Base-by-base conservation (phyloP, 495 filamentous ascomycete species). In the Aeminium ludgeri region DNA sequence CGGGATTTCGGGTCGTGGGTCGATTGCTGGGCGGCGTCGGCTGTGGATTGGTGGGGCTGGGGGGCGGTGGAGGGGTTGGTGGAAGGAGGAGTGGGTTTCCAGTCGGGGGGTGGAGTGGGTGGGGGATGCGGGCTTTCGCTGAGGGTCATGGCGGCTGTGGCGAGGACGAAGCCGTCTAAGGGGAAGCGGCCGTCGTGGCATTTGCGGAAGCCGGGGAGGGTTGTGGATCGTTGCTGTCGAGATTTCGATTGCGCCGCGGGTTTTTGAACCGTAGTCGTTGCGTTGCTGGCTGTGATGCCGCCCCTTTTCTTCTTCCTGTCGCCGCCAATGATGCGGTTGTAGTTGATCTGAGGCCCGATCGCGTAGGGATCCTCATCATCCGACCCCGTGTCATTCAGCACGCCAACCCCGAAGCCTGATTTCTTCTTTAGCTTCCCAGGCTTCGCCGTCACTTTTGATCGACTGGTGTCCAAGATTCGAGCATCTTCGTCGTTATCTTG, bases 341-440 rank as follows among this genome's bases (percentile, higher is more conserved):
- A 94, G n/a, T 79, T 82, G 55, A 92, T 86, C 52, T 75, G 75
- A 6, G 89, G 89, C 0, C 89, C 86, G 16, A 96, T 72, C 34
- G 82, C 82, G 60, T 95, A 96, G 0, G 82, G 82, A 52, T 96
- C 91, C 53, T 95, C 89, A 41, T 96, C 86, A 51, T 96, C 89
- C n/a, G 89, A 95, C 2, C 85, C 87, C 13, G 77, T 92, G 45
- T 96, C 89, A 52, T 96, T 97, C 38, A 97, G 59, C 16, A 95
- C 64, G 2, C 89, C 89, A 11, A 91, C 79, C 0, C 89, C 89
- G 35, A 97, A 84, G 0, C 78, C 81, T 2, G 34, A 46, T 52
- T 31, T 35, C 76, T 72, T 45, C 30, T 27, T 34, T 15, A 44
- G 51, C 33, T 16, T 51, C 47, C 40, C 46, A 40, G 20, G 38